Base-by-base conservation (phyloP, 805 yeast genomes). In the Maudiozyma bulderi region DNA sequence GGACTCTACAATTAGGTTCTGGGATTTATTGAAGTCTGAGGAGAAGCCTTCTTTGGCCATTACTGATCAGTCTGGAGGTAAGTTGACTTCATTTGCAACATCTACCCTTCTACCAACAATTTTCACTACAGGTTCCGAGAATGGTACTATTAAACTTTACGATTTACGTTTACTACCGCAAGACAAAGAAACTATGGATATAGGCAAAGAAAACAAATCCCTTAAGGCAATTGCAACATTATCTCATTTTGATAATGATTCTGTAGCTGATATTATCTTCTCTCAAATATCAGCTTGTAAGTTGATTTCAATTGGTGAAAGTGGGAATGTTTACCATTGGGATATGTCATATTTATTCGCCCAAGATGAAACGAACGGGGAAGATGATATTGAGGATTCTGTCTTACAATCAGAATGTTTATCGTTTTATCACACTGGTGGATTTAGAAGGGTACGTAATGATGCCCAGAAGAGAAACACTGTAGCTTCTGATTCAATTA, bases 281-380 rank as follows among this genome's bases (percentile, higher is more conserved):
- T 61, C 64, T 0, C 46, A 50, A 9, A 50, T 55, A 3, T 54
- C 57, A 3, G 56, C 67, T 7, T 53, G 56, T 8, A 57, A 60
- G 32, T 54, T 65, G 38, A 44, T 65, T 30, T 48, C 67, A 5
- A 59, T 63, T 20, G 66, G 67, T 20, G 52, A 50, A 2, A 46
- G 54, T 9, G 69, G 69, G 13, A 60, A 58, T 40, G 60, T 65
- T 8, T 64, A 61, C 47, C 67, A 62, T 29, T 65, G 69, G 69
- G 60, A 61, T 49, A 32, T 59, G 14, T 73, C 68, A 50, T 67
- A 53, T 34, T 60, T 60, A 34, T 65, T 61, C 6, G 69, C 60
- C n/a, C 73, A 66, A 8, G 72, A 68, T 6, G 71, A 66, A 6
- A 70, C 60, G n/a, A 73, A 66, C 8, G 71, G 68, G 5, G 65